A percentile compares a stretch with the other conserved stretches of the same genome.
Conservation (phyloP, 352 stramenopile species). For the Blastocystis sp. region DNA sequence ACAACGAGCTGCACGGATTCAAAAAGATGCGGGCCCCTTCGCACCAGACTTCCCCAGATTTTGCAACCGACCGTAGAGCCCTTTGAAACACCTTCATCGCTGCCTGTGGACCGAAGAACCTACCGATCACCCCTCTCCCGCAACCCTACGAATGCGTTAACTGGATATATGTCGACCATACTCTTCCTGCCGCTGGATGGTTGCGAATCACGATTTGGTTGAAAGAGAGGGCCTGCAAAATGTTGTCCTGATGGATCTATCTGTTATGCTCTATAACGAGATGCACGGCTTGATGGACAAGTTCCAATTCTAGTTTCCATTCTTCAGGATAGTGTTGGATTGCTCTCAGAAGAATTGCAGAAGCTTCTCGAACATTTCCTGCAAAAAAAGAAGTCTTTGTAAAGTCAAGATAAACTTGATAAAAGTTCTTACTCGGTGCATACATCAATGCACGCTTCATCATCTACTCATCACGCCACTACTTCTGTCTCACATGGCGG, state of each 20-base stretch:
- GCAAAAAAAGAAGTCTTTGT: slow-evolving; percentile 74
- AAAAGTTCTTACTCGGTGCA: slow-evolving; percentile 72
- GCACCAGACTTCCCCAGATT: slow-evolving; percentile 82
- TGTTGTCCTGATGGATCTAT: slow-evolving; percentile 66
- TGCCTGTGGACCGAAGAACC: slow-evolving; percentile 67
- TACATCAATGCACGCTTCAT: slow-evolving; percentile 71
- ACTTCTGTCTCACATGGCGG: slow-evolving; percentile 69
- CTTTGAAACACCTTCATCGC: slow-evolving; percentile 63
- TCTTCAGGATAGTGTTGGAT: slow-evolving; percentile 67
- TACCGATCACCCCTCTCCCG: slow-evolving; percentile 60
- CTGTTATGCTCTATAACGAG: background rate
- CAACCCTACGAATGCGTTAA: background rate
- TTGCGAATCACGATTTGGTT: slow-evolving; percentile 68
- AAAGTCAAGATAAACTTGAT: slow-evolving; percentile 74
- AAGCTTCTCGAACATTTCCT: slow-evolving; percentile 69
- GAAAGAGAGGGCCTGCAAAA: slow-evolving; percentile 67
- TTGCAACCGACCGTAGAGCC: slow-evolving; percentile 75
- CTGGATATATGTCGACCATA: slow-evolving; percentile 26
- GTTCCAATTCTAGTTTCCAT: slow-evolving; percentile 78
- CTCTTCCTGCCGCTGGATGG: slow-evolving; percentile 67
- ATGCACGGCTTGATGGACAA: slow-evolving; percentile 70
- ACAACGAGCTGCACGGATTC: slow-evolving; percentile 73
- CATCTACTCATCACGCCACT: slow-evolving; percentile 66
- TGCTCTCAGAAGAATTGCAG: slow-evolving; percentile 70
- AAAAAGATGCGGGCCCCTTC: slow-evolving; percentile 71